Percentiles rank a stretch among this genome's conserved stretches.
Evolutionary conservation across 148 eudicot genomes (phyloP).

Genomic region (Rhododendron kiyosumense): DNA sequence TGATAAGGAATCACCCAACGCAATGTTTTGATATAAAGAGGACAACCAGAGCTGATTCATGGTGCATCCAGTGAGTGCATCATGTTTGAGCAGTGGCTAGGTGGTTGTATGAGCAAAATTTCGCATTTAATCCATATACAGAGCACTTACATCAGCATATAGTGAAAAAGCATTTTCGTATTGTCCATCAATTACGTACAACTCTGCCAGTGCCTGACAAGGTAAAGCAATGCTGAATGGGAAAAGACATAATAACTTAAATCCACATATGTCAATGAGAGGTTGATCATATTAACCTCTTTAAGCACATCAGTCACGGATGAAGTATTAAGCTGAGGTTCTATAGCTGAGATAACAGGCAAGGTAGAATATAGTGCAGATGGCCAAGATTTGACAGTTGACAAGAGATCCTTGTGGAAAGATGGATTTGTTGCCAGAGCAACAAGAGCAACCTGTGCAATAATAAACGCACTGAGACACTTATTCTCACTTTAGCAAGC

Average conservation of each 20-base stretch:
- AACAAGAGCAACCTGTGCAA: constrained; percentile 80
- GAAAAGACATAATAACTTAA: constrained; percentile 1
- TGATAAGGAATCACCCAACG: not conserved
- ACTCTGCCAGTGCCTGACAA: constrained; percentile 83
- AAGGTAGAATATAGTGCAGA: constrained; percentile 65
- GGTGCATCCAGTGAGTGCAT: not conserved
- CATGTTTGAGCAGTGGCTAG: not conserved
- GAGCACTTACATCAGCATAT: constrained; percentile 83
- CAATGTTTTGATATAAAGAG: constrained; percentile 1
- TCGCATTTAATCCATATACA: not conserved
- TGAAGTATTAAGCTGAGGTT: constrained; percentile 84
- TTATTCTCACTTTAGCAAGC: not conserved
- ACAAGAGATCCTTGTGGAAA: constrained; percentile 84
- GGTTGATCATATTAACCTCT: constrained; percentile 49
- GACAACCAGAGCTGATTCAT: not conserved
- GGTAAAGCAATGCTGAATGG: constrained; percentile 1
- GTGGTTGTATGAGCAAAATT: not conserved
- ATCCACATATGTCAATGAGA: constrained; percentile 3
- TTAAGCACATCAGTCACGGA: constrained; percentile 70
- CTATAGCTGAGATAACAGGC: constrained; percentile 78
- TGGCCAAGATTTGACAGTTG: constrained; percentile 89
- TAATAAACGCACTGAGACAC: constrained; percentile 10
- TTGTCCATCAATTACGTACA: constrained; percentile 82
- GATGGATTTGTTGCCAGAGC: constrained; percentile 73
- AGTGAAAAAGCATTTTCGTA: constrained; percentile 83